A percentile compares a stretch with the other conserved stretches of the same genome.
phyloP scores from a whole-genome alignment of 2,329 filamentous ascomycete species.

The Colletotrichum lindemuthianum region DNA sequence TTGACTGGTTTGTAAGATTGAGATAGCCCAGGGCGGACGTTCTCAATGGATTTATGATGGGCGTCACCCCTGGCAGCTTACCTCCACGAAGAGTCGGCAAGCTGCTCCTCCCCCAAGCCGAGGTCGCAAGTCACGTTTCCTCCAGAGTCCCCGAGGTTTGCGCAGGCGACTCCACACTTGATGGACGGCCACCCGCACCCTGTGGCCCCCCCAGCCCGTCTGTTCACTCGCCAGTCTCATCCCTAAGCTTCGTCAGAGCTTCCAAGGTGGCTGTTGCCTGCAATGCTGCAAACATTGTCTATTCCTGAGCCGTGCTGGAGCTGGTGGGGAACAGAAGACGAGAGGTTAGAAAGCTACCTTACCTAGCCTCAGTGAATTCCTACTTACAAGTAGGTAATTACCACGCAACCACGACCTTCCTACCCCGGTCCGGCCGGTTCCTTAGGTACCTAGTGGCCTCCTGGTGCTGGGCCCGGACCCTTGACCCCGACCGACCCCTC shows the following conservation, averaged over 20 bases:
- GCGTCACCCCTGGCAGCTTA: neutral
- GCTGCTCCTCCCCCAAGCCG: constrained; percentile 4
- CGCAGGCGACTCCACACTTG: constrained; percentile 6
- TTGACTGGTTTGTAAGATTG: too few species aligned
- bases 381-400: too few species aligned
- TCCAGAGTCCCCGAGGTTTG: constrained; percentile 7
- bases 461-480: neutral
- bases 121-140: constrained; percentile 17
- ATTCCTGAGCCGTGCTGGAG: constrained; percentile 12
- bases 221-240: neutral
- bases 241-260: constrained; percentile 19
- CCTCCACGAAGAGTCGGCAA: neutral
- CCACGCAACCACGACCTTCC: too few species aligned
- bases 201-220: constrained; percentile 8
- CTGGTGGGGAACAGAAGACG: neutral
- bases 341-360: neutral
- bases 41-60: too few species aligned
- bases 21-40: too few species aligned
- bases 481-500: neutral
- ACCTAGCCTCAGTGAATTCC: neutral
- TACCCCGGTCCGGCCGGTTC: too few species aligned
- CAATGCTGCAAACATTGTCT: neutral
- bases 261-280: neutral
- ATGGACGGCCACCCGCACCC: constrained; percentile 3
- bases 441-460: neutral